Conservation (phyloP, 2,329 filamentous ascomycete species). For the Zymoseptoria ardabiliae region DNA sequence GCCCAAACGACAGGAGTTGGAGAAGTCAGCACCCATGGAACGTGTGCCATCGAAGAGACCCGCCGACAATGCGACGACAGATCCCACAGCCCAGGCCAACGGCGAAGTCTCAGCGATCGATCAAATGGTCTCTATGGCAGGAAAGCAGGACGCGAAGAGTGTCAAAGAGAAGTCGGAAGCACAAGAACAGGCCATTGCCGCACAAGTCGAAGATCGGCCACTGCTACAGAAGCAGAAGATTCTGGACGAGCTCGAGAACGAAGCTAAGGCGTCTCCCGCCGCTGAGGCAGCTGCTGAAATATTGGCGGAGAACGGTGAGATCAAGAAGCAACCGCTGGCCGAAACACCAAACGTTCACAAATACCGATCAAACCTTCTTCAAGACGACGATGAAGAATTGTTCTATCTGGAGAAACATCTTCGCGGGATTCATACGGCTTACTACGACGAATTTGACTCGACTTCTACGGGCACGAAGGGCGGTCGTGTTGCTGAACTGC, state of each 20-base stretch:
- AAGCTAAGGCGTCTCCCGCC: conserved; percentile 43
- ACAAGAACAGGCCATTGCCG: conserved; percentile 79
- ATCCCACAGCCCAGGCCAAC: conserved; percentile 22
- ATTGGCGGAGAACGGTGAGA: conserved; percentile 27
- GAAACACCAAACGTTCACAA: conserved; percentile 27
- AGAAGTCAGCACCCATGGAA: conserved; percentile 19
- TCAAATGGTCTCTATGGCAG: conserved; percentile 68
- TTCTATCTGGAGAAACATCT: conserved; percentile 69
- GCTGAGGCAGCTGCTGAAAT: conserved; percentile 40
- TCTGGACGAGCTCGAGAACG: conserved; percentile 60
- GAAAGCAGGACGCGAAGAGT: conserved; percentile 58
- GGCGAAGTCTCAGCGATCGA: conserved; percentile 56
- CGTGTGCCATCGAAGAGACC: conserved; percentile 14
- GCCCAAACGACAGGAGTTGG: conserved; percentile 59
- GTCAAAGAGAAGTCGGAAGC: conserved; percentile 72
- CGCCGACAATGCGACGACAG: conserved; percentile 7
- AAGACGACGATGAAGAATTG: conserved; percentile 82
- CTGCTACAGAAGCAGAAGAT: conserved; percentile 87
- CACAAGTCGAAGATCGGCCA: conserved; percentile 82
- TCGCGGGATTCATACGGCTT: conserved; percentile 64
- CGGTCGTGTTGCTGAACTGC: conserved; percentile 44
- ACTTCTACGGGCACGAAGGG: conserved; percentile 37
- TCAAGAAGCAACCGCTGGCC: conserved; percentile 34
- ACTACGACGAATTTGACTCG: conserved; percentile 75
- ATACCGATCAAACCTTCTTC: conserved; percentile 67